phyloP scores from a whole-genome alignment of 139 green algal genomes.

The Edaphochlamys debaryana region DNA sequence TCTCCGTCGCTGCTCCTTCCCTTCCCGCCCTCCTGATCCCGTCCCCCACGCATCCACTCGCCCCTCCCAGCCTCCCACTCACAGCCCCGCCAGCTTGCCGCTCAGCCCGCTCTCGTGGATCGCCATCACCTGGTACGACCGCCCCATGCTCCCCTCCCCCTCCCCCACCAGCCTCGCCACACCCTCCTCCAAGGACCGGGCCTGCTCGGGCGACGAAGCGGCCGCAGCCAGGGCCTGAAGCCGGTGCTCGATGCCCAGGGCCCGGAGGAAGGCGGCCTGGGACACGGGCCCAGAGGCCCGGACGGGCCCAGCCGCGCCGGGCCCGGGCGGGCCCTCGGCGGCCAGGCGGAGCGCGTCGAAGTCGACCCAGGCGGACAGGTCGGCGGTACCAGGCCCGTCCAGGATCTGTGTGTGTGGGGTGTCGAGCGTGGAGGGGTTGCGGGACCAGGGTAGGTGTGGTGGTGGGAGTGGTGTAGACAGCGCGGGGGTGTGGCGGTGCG shows the following conservation, averaged over 20 bases:
- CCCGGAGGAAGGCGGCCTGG: slow-evolving; percentile 79
- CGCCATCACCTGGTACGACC: slow-evolving; percentile 53
- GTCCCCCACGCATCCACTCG: too few relatives aligned
- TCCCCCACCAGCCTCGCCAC: slow-evolving; percentile 49
- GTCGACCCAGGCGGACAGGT: slow-evolving; percentile 95
- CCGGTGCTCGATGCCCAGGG: slow-evolving; percentile 84
- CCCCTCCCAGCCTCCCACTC: too few relatives aligned
- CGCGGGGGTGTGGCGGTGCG: too few relatives aligned
- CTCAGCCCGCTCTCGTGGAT: too few relatives aligned
- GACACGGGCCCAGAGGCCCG: neutral
- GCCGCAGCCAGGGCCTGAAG: slow-evolving; percentile 51
- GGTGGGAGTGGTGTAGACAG: neutral
- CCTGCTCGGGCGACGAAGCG: too few relatives aligned
- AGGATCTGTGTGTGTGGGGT: slow-evolving; percentile 76
- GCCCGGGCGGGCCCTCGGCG: slow-evolving; percentile 1
- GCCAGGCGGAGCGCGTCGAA: slow-evolving; percentile 78
- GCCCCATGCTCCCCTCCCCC: slow-evolving; percentile 59
- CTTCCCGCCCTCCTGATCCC: too few relatives aligned
- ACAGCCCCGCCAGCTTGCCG: too few relatives aligned
- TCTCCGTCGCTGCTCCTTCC: too few relatives aligned
- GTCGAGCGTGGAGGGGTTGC: neutral
- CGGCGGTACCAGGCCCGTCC: slow-evolving; percentile 79
- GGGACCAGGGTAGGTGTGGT: neutral
- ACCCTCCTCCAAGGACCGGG: slow-evolving; percentile 32
- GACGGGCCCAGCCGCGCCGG: neutral